phyloP scores from a whole-genome alignment of 176 grass and related monocot genomes.

The Carex kokanica region DNA sequence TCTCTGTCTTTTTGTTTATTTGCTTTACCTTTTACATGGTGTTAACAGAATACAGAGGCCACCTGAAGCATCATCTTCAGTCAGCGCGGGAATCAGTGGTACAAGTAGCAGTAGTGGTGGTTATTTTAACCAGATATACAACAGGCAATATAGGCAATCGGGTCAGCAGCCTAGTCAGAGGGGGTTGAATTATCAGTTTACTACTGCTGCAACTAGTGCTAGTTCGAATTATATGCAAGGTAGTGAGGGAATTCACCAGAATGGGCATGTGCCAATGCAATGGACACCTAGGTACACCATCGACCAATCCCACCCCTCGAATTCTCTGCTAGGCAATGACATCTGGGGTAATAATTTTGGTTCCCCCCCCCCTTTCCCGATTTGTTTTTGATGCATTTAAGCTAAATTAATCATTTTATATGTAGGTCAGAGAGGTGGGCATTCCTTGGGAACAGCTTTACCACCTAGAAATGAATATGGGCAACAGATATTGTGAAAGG shows the following conservation, averaged over 20 bases:
- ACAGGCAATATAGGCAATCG: constrained; percentile 33
- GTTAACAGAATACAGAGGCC: constrained; percentile 16
- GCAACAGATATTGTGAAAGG: constrained; percentile 57
- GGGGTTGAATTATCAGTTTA: constrained; percentile 1
- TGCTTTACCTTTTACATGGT: not conserved
- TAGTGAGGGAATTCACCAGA: constrained; percentile 41
- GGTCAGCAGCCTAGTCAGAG: constrained; percentile 34
- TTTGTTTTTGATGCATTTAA: constrained; percentile 8
- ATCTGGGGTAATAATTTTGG: constrained; percentile 67
- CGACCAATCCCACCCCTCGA: constrained; percentile 47
- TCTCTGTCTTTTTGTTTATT: not conserved
- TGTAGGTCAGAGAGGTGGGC: constrained; percentile 57
- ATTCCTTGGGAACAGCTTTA: constrained; percentile 50
- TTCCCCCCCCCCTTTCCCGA: not conserved
- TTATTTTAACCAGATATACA: constrained; percentile 22
- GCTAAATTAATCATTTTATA: constrained; percentile 16
- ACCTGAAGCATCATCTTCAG: constrained; percentile 15
- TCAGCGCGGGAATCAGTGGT: not conserved
- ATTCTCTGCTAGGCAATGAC: constrained; percentile 42
- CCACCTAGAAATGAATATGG: constrained; percentile 73
- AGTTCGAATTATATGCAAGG: constrained; percentile 36
- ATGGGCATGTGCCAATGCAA: constrained; percentile 33
- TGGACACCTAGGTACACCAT: constrained; percentile 48
- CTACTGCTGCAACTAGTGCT: constrained; percentile 10
- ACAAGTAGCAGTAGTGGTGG: constrained; percentile 5